These are phyloP conservation scores for Intubia oerlemansii DNA, from an alignment of 2,329 filamentous ascomycete species.

Conservation along the genomic window DNA sequence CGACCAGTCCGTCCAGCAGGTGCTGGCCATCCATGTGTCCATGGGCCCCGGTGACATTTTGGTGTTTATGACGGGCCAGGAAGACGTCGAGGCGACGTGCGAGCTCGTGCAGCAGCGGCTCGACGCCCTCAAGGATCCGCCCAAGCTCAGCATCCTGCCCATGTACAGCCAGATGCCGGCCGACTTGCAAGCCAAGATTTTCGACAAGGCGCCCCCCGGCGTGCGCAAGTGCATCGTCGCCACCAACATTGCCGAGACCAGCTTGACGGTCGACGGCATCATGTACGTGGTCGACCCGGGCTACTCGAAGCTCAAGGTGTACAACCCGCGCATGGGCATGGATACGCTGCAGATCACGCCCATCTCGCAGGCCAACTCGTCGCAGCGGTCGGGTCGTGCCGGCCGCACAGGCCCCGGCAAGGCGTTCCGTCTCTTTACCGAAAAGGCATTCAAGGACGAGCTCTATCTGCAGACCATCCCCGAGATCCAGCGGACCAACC, in stretches of 20 bases:
- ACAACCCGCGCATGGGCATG: conserved; percentile 98
- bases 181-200: conserved; percentile 93
- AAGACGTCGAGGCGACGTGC: conserved; percentile 94
- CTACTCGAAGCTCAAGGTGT: conserved; percentile 95
- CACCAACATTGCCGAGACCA: conserved; percentile 96
- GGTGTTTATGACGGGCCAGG: conserved; percentile 98
- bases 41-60: conserved; percentile 86
- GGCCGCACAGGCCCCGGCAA: conserved; percentile 91
- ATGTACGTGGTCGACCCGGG: conserved; percentile 97
- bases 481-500: conserved; percentile 90
- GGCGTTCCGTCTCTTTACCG: conserved; percentile 83
- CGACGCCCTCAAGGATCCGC: conserved; percentile 77
- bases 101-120: conserved; percentile 78
- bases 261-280: conserved; percentile 93
- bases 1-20: conserved; percentile 88
- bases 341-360: conserved; percentile 95
- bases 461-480: conserved; percentile 94
- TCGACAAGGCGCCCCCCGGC: conserved; percentile 73
- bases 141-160: conserved; percentile 81
- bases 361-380: conserved; percentile 89
- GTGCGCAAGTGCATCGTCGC: conserved; percentile 95
- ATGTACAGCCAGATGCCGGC: conserved; percentile 99
- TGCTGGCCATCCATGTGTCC: conserved; percentile 86
- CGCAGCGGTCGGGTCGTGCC: conserved; percentile 80
- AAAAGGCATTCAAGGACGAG: conserved; percentile 87